Base-by-base conservation (phyloP, 306 rosid genomes). In the Vigna angularis region DNA sequence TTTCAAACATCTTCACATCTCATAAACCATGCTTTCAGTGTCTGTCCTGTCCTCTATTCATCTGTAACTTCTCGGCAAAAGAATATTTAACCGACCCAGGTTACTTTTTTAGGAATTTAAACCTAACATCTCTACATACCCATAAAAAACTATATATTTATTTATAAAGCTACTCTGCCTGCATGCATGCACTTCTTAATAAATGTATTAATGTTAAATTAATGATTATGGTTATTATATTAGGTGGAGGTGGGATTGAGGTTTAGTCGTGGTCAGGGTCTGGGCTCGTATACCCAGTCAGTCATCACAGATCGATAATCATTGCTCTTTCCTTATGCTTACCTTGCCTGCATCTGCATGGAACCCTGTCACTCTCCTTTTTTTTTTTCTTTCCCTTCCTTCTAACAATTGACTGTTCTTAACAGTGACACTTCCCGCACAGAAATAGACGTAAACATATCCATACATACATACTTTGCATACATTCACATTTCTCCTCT, bases 1-100 rank as follows among this genome's bases (percentile, higher is more conserved):
- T 42, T 13, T 42, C 48, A 1, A 75, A 40, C 81, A 87, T 38
- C 44, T 38, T 38, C 69, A 75, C 17, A 56, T 73, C 72, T 73
- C 49, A 53, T 77, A 77, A 53, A 38, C 84, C 89, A 89, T 80
- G 92, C 85, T 87, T 87, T 91, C 89, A 82, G 97, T 86, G 90
- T 89, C 93, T 63, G 38, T 79, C 71, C 72, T 65, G 15, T 44
- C 49, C 10, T 40, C 22, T 24, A 24, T 24, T 24, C 28, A 24
- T 24, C 28, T 24, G 28, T 24, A 24, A 2, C 28, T 24, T 24
- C 2, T 24, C 2, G 3, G 28, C 28, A 26, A 26, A 26, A 26
- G 28, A 26, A 26, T 26, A 26, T 26, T 55, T 55, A 55, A 55
- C 30, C 61, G 9, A 9, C 14, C 24, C 61, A 55, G 14, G 61